Conservation (phyloP, 768 basidiomycete species). For the Boletus edulis region DNA sequence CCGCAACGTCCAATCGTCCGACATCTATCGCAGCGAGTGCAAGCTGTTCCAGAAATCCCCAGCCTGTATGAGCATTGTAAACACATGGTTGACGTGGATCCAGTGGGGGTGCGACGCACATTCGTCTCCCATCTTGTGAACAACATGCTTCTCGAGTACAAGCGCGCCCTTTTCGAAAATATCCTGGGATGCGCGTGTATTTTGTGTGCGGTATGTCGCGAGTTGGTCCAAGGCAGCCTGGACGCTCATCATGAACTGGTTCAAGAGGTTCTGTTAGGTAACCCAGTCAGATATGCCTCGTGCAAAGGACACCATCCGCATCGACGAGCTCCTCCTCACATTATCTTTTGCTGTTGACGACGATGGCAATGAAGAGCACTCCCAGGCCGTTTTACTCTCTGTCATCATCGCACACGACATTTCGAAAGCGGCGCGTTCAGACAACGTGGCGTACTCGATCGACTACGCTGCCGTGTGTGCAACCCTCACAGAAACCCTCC, state of each 20-base stretch:
- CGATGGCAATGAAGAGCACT: conserved; percentile 32
- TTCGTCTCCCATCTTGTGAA: conserved; percentile 52
- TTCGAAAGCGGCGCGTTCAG: conserved; percentile 43
- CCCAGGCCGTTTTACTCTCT: conserved; percentile 55
- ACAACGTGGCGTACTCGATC: conserved; percentile 57
- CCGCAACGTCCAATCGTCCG: conserved; percentile 67
- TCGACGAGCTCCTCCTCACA: conserved; percentile 48
- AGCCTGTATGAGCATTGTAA: conserved; percentile 44
- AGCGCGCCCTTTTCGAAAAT: conserved; percentile 51
- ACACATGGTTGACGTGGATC: too few relatives aligned
- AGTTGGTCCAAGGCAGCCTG: conserved; percentile 49
- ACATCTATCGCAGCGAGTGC: conserved; percentile 75
- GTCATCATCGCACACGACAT: conserved; percentile 53
- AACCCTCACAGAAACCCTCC: conserved; percentile 27
- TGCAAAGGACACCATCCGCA: conserved; percentile 36
- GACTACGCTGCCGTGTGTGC: conserved; percentile 52
- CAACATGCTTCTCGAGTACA: conserved; percentile 47
- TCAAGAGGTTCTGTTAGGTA: neutral
- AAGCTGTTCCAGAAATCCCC: conserved; percentile 81
- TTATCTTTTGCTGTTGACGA: conserved; percentile 33
- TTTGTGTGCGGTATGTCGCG: conserved; percentile 51
- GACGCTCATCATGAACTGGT: conserved; percentile 39
- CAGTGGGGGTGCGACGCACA: conserved; percentile 33
- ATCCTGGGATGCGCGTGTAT: conserved; percentile 54
- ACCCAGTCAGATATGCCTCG: neutral